Evolutionary conservation across 306 rosid species (phyloP), one percentile per base, ranked within the genome.

Genomic region (Prinsepia uniflora): DNA sequence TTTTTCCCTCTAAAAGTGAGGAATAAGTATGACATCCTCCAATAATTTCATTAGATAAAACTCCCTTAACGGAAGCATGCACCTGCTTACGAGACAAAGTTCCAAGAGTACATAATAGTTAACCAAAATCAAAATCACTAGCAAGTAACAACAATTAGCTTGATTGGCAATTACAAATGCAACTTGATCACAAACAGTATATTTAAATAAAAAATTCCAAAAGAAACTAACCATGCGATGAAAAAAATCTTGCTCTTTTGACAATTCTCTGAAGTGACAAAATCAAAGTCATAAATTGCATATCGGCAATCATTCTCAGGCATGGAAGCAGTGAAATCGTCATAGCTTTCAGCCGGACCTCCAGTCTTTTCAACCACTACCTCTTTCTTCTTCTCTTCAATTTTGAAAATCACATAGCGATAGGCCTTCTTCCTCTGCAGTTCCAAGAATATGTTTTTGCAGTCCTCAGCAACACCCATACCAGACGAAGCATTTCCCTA

Each of bases 281-380:
- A 89, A 80, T 87, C 92, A 61, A 82, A 89, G 85, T 87, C 93
- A 66, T 66, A 87, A 70, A 92, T 80, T 13, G 95, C 98, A 68
- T 79, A 92, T 70, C 98, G 84, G 52, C 94, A 89, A 79, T 92
- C 98, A 76, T 72, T 89, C 74, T 87, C 95, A 30, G 92, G 92
- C 80, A 92, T 82, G 20, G 97, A 82, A 67, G 90, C 87, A 66
- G 87, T 73, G 69, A 87, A 92, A 71, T 87, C 96, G 73, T 87
- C 92, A 42, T 85, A 92, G 82, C 84, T 84, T 81, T 87, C 97
- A 72, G 92, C 87, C 30, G 87, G 90, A 65, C 91, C 78, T 7
- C 96, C 97, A 1, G 91, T 91, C 74, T 89, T 91, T 74, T 91
- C 97, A 4, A 84, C 90, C 80, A 92, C 86, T 30, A 87, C 96